Percentiles rank a stretch among this genome's conserved stretches.
Evolutionary conservation across 208 protist species (phyloP).

Genomic region (Leptomonas pyrrhocoris): DNA sequence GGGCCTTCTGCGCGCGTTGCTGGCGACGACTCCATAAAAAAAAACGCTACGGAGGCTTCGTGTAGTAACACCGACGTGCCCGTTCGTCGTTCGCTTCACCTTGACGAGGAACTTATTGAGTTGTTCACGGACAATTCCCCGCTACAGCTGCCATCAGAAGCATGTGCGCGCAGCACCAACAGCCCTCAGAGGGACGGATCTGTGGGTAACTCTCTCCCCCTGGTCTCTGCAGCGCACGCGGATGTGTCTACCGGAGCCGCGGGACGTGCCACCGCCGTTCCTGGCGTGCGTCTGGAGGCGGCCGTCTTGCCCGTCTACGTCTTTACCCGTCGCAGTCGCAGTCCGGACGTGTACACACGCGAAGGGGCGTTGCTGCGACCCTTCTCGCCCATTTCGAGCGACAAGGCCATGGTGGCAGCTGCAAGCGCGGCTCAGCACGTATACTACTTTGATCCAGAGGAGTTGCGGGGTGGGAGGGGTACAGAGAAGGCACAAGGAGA

Average conservation of each 20-base stretch:
- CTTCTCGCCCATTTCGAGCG: background rate
- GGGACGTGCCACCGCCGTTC: background rate
- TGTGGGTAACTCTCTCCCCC: background rate
- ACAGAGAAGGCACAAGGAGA: background rate
- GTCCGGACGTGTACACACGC: constrained; percentile 51
- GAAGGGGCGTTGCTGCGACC: constrained; percentile 26
- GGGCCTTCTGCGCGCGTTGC: background rate
- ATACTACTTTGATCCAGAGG: constrained; percentile 55
- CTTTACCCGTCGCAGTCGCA: constrained; percentile 65
- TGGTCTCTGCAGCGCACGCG: background rate
- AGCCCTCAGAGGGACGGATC: background rate
- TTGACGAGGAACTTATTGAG: constrained; percentile 30
- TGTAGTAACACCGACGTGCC: background rate
- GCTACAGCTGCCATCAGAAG: background rate
- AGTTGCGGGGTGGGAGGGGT: constrained; percentile 2
- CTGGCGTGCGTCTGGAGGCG: constrained; percentile 26
- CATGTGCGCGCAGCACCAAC: background rate
- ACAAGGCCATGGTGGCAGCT: constrained; percentile 9
- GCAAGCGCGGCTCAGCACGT: constrained; percentile 27
- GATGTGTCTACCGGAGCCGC: background rate
- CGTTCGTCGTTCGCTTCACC: constrained; percentile 18
- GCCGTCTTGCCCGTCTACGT: constrained; percentile 70
- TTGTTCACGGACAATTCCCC: constrained; percentile 9
- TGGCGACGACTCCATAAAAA: no score
- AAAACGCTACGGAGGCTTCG: no score